Evolutionary conservation across 2,329 filamentous ascomycete species (phyloP).

Genomic region (Claviceps digitariae): DNA sequence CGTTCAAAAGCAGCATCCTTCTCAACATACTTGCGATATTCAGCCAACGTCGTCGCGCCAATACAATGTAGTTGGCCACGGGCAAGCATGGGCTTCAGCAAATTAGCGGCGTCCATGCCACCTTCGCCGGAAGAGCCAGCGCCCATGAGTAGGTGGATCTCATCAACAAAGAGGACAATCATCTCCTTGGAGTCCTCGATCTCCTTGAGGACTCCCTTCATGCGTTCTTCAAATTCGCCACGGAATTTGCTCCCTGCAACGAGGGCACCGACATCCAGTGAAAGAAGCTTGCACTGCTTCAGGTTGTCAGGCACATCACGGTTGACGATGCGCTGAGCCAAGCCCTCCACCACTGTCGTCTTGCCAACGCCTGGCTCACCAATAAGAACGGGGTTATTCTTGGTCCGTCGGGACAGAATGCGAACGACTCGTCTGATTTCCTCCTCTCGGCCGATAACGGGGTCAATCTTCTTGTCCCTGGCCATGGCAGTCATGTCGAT

Average conservation of each 20-base stretch:
- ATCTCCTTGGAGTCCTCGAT: conserved; percentile 90
- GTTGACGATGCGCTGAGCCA: conserved; percentile 92
- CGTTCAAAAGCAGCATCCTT: conserved; percentile 97
- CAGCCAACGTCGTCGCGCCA: conserved; percentile 83
- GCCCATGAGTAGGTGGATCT: conserved; percentile 97
- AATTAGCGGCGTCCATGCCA: conserved; percentile 96
- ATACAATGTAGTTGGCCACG: conserved; percentile 96
- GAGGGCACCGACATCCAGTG: conserved; percentile 85
- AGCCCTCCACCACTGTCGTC: conserved; percentile 92
- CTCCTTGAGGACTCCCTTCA: conserved; percentile 98
- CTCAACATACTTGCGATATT: conserved; percentile 98
- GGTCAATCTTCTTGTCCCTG: conserved; percentile 93
- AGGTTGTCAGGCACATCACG: conserved; percentile 92
- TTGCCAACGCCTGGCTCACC: conserved; percentile 98
- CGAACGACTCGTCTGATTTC: conserved; percentile 87
- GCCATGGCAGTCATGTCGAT: conserved; percentile 97
- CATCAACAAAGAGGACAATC: conserved; percentile 96
- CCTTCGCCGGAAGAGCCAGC: conserved; percentile 89
- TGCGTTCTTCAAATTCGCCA: conserved; percentile 96
- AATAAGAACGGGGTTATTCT: conserved; percentile 97
- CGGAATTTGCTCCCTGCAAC: conserved; percentile 97
- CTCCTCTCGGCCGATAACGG: conserved; percentile 91
- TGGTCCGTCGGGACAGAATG: conserved; percentile 83
- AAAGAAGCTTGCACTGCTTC: conserved; percentile 84
- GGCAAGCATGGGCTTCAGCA: conserved; percentile 96